These are phyloP conservation scores for Coriaria nepalensis DNA, from an alignment of 306 rosid genomes.

Conservation along the genomic window DNA sequence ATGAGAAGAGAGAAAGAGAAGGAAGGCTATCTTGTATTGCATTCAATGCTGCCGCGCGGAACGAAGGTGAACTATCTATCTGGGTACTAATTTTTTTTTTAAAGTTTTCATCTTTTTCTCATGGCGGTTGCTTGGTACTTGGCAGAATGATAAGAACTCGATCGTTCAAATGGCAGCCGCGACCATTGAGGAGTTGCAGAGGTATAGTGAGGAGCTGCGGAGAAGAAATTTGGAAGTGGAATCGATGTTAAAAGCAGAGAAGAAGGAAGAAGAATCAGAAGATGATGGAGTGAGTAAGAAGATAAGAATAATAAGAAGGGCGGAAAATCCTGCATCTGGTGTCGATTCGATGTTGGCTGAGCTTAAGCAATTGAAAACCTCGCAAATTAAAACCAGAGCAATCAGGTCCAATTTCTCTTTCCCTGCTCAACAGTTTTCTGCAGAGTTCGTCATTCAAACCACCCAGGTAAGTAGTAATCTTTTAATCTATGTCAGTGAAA, in stretches of 20 bases:
- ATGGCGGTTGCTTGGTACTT: no score
- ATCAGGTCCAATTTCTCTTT: conserved; percentile 37
- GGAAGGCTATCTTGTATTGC: conserved; percentile 33
- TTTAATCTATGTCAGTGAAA: no score
- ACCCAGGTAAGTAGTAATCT: no score
- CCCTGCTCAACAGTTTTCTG: conserved; percentile 26
- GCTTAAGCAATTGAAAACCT: conserved; percentile 32
- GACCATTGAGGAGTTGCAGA: conserved; percentile 32
- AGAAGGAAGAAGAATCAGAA: not conserved
- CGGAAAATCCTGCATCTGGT: conserved; percentile 31
- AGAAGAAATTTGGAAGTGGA: conserved; percentile 27
- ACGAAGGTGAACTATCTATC: no score
- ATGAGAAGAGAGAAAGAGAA: conserved; percentile 59
- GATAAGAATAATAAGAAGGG: conserved; percentile 22
- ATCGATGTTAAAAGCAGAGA: conserved; percentile 4
- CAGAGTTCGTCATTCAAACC: conserved; percentile 24
- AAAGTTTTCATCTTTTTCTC: no score
- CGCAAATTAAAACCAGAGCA: conserved; percentile 25
- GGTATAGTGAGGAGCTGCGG: conserved; percentile 28
- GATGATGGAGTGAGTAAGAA: conserved; percentile 8
- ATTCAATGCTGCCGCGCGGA: conserved; percentile 50
- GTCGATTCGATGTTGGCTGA: conserved; percentile 39
- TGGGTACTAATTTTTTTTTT: no score
- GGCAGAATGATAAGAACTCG: conserved; percentile 57
- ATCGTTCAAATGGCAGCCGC: conserved; percentile 34